Base-by-base conservation (phyloP, 164 flowering plant species). In the Macadamia tetraphylla region DNA sequence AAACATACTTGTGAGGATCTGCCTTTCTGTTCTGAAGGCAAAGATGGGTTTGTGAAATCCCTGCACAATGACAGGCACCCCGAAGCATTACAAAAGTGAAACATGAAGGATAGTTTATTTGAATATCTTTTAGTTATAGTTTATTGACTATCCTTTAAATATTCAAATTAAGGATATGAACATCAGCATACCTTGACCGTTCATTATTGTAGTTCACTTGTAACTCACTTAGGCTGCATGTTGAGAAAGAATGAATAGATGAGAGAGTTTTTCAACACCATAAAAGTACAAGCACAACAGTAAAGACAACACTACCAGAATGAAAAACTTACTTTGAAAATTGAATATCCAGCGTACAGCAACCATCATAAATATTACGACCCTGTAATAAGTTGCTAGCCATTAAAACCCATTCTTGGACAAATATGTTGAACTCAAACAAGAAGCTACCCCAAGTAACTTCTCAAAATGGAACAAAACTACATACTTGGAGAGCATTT, bases 191-290 rank as follows among this genome's bases (percentile, higher is more conserved):
- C 99, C 99, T 91, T 40, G 99, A 89, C 2, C 98, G 87, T 59
- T 95, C 99, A 77, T 92, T 95, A 67, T 95, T 95, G 78, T 86
- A 91, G 78, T 89, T 89, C 74, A 95, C 99, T 87, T 95, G 99
- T 60, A 95, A 76, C 70, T 95, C 99, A 46, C 79, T 90, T 67
- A 95, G 96, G 86, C 99, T 95, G 86, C 11, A 79, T 29, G 6
- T 42, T 29, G 11, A 59, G 58, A 60, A 62, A 51, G 77, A 64
- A 63, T 23, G 35, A 60, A 52, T 53, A 68, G n/a, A 44, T 72
- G 62, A 67, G 62, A 53, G 11, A 31, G 31, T 53, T 23, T 60
- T 29, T 65, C 65, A 58, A 18, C 48, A 66, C 58, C 13, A 58
- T 53, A 63, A 6, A 1, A 29, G 58, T 48, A 15, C 56, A 18